Conservation (phyloP, 306 rosid species). For the Potentilla sterilis region DNA sequence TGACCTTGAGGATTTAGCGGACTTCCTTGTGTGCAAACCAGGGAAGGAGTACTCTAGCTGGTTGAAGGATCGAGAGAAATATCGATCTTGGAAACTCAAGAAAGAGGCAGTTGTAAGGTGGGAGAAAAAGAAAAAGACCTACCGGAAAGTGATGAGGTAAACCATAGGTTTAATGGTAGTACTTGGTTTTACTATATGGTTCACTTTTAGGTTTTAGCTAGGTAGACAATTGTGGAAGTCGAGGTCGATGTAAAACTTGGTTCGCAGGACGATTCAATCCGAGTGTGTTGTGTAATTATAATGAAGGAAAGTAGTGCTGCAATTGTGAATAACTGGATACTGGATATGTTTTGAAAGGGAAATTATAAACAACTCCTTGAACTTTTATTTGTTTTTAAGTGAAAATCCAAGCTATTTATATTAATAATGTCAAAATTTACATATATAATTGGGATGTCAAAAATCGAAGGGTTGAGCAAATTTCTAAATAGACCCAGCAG, state of each 20-base stretch:
- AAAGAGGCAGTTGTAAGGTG: conserved; percentile 39
- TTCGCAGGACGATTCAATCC: neutral
- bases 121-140: conserved; percentile 43
- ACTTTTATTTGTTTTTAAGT: no score
- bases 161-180: neutral
- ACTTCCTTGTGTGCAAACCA: conserved; percentile 53
- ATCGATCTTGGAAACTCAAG: conserved; percentile 37
- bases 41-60: conserved; percentile 60
- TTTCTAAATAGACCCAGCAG: no score
- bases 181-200: no score
- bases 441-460: no score
- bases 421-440: no score
- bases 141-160: conserved; percentile 22
- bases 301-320: neutral
- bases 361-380: no score
- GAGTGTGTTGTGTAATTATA: neutral
- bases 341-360: no score
- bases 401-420: no score
- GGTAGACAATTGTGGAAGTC: neutral
- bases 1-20: conserved; percentile 54
- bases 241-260: neutral
- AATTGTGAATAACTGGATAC: neutral
- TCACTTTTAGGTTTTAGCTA: neutral
- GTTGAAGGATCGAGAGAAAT: conserved; percentile 45
- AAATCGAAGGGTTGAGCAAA: no score